Evolutionary conservation across 371 early-diverging fungal species (phyloP).

Genomic region (Mortierella sp.): DNA sequence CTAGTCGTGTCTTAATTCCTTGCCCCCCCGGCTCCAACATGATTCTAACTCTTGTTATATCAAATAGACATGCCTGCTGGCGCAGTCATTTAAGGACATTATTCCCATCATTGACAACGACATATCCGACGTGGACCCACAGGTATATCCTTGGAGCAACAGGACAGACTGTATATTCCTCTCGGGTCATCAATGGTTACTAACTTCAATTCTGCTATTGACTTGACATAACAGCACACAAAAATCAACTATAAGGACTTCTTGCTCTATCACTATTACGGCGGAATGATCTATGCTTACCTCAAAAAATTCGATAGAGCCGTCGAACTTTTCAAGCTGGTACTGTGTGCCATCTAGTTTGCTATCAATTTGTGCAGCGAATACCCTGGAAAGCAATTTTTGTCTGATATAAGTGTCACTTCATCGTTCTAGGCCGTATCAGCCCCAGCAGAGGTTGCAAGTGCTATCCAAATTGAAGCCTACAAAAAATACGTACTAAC

Average conservation of each 20-base stretch:
- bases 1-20: not conserved
- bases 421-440: constrained; percentile 63
- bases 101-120: constrained; percentile 67
- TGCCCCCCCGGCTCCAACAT: not conserved
- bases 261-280: constrained; percentile 85
- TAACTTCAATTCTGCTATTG: not conserved
- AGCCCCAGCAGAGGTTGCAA: constrained; percentile 71
- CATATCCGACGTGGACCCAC: constrained; percentile 68
- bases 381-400: constrained; percentile 1
- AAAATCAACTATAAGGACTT: constrained; percentile 64
- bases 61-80: constrained; percentile 66
- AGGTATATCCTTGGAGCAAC: constrained; percentile 43
- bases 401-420: not conserved
- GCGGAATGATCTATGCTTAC: constrained; percentile 78
- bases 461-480: constrained; percentile 84
- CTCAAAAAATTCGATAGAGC: constrained; percentile 77
- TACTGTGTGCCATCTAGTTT: constrained; percentile 13
- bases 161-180: not conserved
- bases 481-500: constrained; percentile 78
- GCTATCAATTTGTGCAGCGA: not conserved
- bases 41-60: not conserved
- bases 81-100: constrained; percentile 72
- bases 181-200: not conserved
- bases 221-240: constrained; percentile 23
- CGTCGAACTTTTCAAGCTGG: constrained; percentile 70